These are phyloP conservation scores for Entomortierella parvispora DNA, from an alignment of 192 early-diverging fungal genomes.

Conservation along the genomic window DNA sequence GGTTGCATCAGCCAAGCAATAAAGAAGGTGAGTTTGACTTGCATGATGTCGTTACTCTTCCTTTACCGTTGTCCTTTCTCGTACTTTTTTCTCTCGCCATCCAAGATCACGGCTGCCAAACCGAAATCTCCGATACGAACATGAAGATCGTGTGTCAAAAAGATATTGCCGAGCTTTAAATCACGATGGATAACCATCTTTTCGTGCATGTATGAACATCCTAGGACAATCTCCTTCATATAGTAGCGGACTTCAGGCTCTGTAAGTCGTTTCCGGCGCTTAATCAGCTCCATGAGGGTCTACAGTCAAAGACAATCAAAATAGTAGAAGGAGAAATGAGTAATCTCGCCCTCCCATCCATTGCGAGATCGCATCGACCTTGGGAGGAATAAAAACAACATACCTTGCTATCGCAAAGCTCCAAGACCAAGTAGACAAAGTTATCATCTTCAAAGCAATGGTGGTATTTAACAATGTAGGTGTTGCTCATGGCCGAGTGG, in stretches of 20 bases:
- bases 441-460: conserved; percentile 89
- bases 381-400: no score
- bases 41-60: neutral
- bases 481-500: conserved; percentile 77
- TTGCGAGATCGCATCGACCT: no score
- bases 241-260: conserved; percentile 93
- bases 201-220: conserved; percentile 84
- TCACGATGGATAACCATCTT: conserved; percentile 91
- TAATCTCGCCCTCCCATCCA: no score
- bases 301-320: conserved; percentile 26
- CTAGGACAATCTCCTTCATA: conserved; percentile 83
- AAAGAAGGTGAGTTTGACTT: neutral
- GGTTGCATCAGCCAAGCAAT: neutral
- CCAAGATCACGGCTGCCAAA: conserved; percentile 83
- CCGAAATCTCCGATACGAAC: conserved; percentile 98
- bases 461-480: conserved; percentile 82
- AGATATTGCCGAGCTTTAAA: conserved; percentile 94
- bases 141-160: conserved; percentile 82
- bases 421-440: conserved; percentile 90
- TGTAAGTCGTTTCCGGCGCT: conserved; percentile 76
- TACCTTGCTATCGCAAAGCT: conserved; percentile 90
- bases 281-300: conserved; percentile 90
- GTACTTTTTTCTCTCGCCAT: conserved; percentile 91
- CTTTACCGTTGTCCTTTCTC: neutral
- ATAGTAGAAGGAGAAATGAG: no score